Base-by-base conservation (phyloP, 352 stramenopile genomes). In the Pythium chondricola region DNA sequence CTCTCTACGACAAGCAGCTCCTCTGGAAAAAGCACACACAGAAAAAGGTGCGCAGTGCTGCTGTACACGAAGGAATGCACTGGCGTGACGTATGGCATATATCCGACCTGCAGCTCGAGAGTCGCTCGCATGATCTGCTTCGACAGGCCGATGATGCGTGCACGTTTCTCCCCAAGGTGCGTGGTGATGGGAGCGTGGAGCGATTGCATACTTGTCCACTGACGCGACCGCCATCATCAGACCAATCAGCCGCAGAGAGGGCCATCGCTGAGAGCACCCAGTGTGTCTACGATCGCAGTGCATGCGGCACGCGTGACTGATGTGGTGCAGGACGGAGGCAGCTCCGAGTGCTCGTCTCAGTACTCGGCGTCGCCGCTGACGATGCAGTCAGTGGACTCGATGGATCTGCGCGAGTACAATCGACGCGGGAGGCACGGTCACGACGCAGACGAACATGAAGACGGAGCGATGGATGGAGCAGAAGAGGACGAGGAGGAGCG, bases 1-100 rank as follows among this genome's bases (percentile, higher is more conserved):
- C 50, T 29, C 27, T 76, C 14, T 85, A 85, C 66, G 73, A 83
- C 33, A 85, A 83, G 65, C 73, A 85, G 51, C 48, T 83, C 18
- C 58, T 64, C 22, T 85, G 73, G 73, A 80, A 83, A 56, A 54
- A 64, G 38, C 63, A 71, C 48, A 66, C 70, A 3, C 68, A 76
- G 58, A 67, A 63, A 29, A 83, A 85, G 58, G 59, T 74, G 31
- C 25, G 30, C 13, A 26, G 13, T 10, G 16, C 17, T 36, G 29
- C 16, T n/a, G n/a, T n/a, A n/a, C n/a, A n/a, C n/a, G n/a, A n/a
- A n/a, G n/a, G n/a, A n/a, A n/a, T n/a, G n/a, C n/a, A n/a, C n/a
- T n/a, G n/a, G n/a, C n/a, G n/a, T n/a, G n/a, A n/a, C n/a, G n/a
- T n/a, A n/a, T n/a, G n/a, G n/a, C n/a, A n/a, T n/a, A n/a, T n/a